phyloP scores from a whole-genome alignment of 352 stramenopile genomes.

The Pythium sp. region DNA sequence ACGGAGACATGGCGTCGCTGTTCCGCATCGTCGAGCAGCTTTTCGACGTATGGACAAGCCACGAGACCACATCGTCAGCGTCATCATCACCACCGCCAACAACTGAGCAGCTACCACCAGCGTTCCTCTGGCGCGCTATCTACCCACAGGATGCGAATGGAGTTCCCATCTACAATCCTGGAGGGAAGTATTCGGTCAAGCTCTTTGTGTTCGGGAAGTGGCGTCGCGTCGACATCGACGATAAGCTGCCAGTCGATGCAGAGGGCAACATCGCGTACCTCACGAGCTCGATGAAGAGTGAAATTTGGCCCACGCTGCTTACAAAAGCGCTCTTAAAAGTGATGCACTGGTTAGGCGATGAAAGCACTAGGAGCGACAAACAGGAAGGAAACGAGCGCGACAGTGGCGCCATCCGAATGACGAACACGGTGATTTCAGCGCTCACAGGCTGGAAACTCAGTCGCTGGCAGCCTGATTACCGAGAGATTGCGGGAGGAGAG shows the following conservation, averaged over 20 bases:
- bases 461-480: constrained; percentile 21
- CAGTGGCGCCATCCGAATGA: constrained; percentile 21
- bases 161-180: constrained; percentile 56
- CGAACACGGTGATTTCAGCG: constrained; percentile 31
- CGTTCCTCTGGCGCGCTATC: constrained; percentile 73
- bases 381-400: background rate
- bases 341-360: constrained; percentile 38
- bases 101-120: background rate
- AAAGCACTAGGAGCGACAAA: background rate
- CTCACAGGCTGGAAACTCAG: constrained; percentile 67
- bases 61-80: background rate
- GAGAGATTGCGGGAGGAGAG: constrained; percentile 24
- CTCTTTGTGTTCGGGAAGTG: constrained; percentile 72
- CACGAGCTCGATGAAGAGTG: constrained; percentile 51
- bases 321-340: constrained; percentile 78
- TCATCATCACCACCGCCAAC: background rate
- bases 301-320: constrained; percentile 68
- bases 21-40: constrained; percentile 69
- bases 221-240: constrained; percentile 69
- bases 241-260: constrained; percentile 55
- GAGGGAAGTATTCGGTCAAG: constrained; percentile 75
- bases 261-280: constrained; percentile 51
- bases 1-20: constrained; percentile 63
- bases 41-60: constrained; percentile 19
- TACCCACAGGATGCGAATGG: constrained; percentile 57